phyloP scores from a whole-genome alignment of 2,329 filamentous ascomycete species.

The Orbilia oligospora region DNA sequence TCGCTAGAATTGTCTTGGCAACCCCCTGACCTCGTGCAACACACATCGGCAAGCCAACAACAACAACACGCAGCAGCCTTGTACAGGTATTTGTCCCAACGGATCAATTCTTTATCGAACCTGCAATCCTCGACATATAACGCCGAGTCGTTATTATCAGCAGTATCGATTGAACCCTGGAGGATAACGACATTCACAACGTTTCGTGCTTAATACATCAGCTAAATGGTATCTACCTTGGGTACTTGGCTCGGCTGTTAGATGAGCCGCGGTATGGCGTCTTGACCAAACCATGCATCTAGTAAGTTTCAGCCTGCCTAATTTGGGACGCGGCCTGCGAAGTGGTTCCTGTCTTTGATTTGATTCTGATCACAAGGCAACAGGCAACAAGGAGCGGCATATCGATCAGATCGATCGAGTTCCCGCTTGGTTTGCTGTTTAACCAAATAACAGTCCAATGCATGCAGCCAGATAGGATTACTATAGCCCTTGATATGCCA shows the following conservation, averaged over 20 bases:
- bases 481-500: background rate
- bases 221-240: background rate
- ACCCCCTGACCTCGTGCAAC: conserved; percentile 30
- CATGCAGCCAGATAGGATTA: conserved; percentile 21
- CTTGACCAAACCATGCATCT: conserved; percentile 33
- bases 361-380: conserved; percentile 45
- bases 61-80: conserved; percentile 26
- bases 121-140: background rate
- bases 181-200: conserved; percentile 12
- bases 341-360: conserved; percentile 41
- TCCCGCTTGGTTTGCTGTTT: conserved; percentile 18
- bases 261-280: conserved; percentile 40
- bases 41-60: conserved; percentile 5
- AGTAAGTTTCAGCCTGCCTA: conserved; percentile 53
- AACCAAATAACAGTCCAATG: background rate
- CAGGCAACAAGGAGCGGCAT: conserved; percentile 41
- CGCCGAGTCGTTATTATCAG: background rate
- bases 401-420: conserved; percentile 39
- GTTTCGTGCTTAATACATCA: conserved; percentile 23
- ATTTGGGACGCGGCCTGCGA: conserved; percentile 42
- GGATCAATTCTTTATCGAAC: background rate
- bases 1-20: conserved; percentile 27
- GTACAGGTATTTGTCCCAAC: no score
- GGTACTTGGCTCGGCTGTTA: conserved; percentile 28
- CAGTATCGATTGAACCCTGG: background rate